Conservation (phyloP, 2,329 filamentous ascomycete genomes). For the Bipolaris zeicola region DNA sequence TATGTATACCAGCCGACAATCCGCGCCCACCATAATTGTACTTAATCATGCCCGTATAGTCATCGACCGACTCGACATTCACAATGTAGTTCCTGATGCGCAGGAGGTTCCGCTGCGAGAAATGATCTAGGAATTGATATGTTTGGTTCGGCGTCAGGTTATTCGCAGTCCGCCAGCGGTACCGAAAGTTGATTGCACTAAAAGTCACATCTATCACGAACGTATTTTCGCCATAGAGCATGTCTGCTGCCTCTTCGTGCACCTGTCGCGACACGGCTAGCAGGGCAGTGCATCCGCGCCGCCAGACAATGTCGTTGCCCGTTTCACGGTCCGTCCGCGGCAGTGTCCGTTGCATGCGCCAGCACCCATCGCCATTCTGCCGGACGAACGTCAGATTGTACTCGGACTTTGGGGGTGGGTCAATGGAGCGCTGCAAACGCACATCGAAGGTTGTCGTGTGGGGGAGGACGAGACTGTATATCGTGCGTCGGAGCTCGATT, state of each 20-base stretch:
- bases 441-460: conserved; percentile 42
- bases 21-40: conserved; percentile 56
- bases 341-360: conserved; percentile 37
- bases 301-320: conserved; percentile 51
- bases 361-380: conserved; percentile 29
- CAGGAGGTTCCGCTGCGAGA: conserved; percentile 50
- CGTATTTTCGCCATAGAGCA: conserved; percentile 54
- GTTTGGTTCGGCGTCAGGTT: conserved; percentile 50
- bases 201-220: conserved; percentile 56
- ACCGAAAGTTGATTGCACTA: conserved; percentile 52
- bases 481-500: conserved; percentile 52
- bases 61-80: conserved; percentile 55
- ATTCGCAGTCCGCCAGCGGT: conserved; percentile 51
- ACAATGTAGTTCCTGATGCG: conserved; percentile 52
- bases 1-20: conserved; percentile 50
- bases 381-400: conserved; percentile 43
- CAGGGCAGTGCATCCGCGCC: conserved; percentile 49
- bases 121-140: conserved; percentile 51
- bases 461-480: conserved; percentile 52
- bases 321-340: conserved; percentile 33
- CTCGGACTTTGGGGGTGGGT: conserved; percentile 27
- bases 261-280: conserved; percentile 50
- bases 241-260: conserved; percentile 52
- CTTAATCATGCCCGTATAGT: conserved; percentile 59
- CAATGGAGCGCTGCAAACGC: conserved; percentile 23